Base-by-base conservation (phyloP, 805 yeast species). In the Grigorovia jiainica region DNA sequence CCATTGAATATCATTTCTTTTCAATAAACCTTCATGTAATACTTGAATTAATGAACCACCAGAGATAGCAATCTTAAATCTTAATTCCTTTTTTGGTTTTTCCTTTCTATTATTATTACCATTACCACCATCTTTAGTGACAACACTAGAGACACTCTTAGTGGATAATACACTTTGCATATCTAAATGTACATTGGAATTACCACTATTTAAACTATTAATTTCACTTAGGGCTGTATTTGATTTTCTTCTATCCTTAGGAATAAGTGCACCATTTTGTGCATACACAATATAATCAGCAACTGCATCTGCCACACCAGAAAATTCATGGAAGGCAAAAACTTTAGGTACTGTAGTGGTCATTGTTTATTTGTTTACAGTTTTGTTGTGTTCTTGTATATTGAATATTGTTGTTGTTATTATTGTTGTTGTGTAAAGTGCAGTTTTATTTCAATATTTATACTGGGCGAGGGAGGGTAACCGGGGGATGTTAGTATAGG, bases 11-110 rank as follows among this genome's bases (percentile, higher is more conserved):
- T 80, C 87, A 37, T 73, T 74, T 54, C 95, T 72, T 32, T 75
- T 72, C 43, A 90, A 63, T 46, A 92, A 69, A 10, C 97, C 98
- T 62, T 90, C 89, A 42, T 84, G 76, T 40, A 92, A 70, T 34
- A 90, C 95, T 46, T 81, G 79, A 44, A 92, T 79, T 47, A 92
- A 72, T 3, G 96, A 87, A 29, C 98, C 98, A 44, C 97, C 98
- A 40, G 89, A 77, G 15, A 92, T 70, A 35, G 96, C 97, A 48
- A 92, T 82, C 60, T 84, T 84, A 67, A 92, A 92, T 40, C 96
- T 68, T 43, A 75, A 72, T 46, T 79, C 83, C 43, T 70, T 74
- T 45, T 73, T 75, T 50, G 75, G 75, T 52, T 71, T 73, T 53
- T 66, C 65, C 47, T 68, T 71, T 51, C 53, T 60, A 15, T 35